Evolutionary conservation across 441 rosid species (phyloP).

Genomic region (Populus trichocarpa): DNA sequence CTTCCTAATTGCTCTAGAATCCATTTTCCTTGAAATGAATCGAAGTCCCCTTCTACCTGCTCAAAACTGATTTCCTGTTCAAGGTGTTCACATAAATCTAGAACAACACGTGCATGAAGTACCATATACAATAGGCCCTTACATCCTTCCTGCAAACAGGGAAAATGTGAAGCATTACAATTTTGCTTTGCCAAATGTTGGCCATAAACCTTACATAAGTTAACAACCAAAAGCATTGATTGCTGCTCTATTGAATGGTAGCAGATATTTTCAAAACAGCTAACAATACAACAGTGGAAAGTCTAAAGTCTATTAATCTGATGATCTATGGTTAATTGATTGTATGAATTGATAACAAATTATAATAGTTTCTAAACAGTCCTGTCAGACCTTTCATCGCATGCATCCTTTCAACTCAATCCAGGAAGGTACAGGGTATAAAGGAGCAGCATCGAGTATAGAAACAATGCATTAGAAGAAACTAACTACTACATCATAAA

Average conservation of each 20-base stretch:
- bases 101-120: constrained; percentile 94
- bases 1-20: constrained; percentile 84
- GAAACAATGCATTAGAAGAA: not conserved
- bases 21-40: constrained; percentile 92
- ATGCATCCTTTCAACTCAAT: constrained; percentile 3
- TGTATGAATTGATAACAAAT: not conserved
- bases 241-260: not conserved
- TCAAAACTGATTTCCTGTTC: constrained; percentile 84
- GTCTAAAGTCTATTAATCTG: too few species aligned
- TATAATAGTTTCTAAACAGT: not conserved
- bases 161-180: not conserved
- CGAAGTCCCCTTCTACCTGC: constrained; percentile 96
- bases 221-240: not conserved
- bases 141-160: constrained; percentile 82
- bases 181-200: not conserved
- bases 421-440: not conserved
- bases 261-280: not conserved
- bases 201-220: not conserved
- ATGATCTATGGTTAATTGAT: not conserved
- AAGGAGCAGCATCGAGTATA: not conserved
- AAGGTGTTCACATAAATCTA: constrained; percentile 75
- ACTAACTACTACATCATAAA: not conserved
- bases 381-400: not conserved
- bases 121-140: constrained; percentile 95
- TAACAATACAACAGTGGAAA: not conserved